Base-by-base conservation (phyloP, 768 basidiomycete genomes). In the Lactifluus hygrophoroides region DNA sequence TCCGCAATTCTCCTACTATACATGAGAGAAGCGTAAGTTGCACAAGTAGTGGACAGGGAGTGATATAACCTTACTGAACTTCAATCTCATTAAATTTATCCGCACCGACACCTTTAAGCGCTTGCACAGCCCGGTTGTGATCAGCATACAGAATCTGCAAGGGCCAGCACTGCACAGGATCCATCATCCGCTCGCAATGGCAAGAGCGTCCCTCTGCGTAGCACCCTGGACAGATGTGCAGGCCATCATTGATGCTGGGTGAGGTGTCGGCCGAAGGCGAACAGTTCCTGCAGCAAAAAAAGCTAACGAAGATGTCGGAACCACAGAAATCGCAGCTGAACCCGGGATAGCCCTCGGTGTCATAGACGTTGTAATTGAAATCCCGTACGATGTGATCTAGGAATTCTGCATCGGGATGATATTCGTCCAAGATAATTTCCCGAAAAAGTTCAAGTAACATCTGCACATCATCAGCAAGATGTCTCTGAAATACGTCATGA, bases 141-240 rank as follows among this genome's bases (percentile, higher is more conserved):
- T 72, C 70, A 21, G 64, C 46, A 11, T 82, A 56, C 3, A 91
- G 71, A 1, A 74, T 66, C 1, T 69, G 62, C 57, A 84, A 81
- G 1, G 76, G 70, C 42, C 78, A 77, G 64, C 75, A 78, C 66
- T 88, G 87, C 58, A 75, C 74, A 0, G 86, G 81, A 13, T 70
- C 61, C 88, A 91, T 88, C 8, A 23, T 23, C 13, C 59, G 44
- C 23, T 66, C 71, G 65, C 90, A 91, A 34, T 58, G 63, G 65
- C 90, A 93, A n/a, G 74, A 78, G 28, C 90, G 78, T 11, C 90
- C 90, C 66, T 92, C 90, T 5, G 78, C 77, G 66, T 85, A 92
- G 69, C 90, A 93, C 11, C 75, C 75, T 0, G 86, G 71, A 68
- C 90, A 93, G 6, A 90, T 69, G 19, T 78, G 69, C 56, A 81